These are phyloP conservation scores for Trichoderma asperelloides DNA, from an alignment of 495 filamentous ascomycete genomes.

Conservation along the genomic window DNA sequence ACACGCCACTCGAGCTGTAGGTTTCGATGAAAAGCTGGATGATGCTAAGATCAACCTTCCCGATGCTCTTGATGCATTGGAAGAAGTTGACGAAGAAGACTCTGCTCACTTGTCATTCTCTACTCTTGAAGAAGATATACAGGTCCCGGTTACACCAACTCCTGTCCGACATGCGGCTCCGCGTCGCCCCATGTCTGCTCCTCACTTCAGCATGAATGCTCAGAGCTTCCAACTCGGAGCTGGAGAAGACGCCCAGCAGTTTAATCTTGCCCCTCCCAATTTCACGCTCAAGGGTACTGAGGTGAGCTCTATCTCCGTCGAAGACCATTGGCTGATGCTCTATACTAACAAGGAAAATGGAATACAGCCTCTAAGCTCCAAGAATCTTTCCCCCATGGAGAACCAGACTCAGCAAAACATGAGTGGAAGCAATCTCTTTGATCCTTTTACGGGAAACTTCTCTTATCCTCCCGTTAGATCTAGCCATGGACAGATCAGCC, in stretches of 20 bases:
- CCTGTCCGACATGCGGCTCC: neutral
- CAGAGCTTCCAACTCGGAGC: neutral
- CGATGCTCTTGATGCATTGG: constrained; percentile 14
- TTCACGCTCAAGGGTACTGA: neutral
- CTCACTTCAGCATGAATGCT: neutral
- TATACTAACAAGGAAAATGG: neutral
- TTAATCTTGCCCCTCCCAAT: neutral
- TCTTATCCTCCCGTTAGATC: neutral
- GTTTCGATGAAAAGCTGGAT: constrained; percentile 20
- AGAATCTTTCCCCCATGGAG: neutral
- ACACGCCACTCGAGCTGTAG: constrained; percentile 14
- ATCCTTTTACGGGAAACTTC: neutral
- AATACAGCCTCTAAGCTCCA: neutral
- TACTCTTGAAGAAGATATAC: neutral
- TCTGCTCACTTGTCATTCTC: neutral
- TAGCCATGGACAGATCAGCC: neutral
- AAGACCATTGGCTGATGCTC: neutral
- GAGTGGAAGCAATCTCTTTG: neutral
- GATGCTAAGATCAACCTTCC: constrained; percentile 21
- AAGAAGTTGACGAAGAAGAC: neutral
- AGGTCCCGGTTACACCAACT: neutral
- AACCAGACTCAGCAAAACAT: neutral
- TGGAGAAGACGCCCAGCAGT: neutral
- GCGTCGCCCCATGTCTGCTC: neutral
- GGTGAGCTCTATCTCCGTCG: neutral